Conservation (phyloP, 129 eudicot genomes). For the Flaveria ramosissima region DNA sequence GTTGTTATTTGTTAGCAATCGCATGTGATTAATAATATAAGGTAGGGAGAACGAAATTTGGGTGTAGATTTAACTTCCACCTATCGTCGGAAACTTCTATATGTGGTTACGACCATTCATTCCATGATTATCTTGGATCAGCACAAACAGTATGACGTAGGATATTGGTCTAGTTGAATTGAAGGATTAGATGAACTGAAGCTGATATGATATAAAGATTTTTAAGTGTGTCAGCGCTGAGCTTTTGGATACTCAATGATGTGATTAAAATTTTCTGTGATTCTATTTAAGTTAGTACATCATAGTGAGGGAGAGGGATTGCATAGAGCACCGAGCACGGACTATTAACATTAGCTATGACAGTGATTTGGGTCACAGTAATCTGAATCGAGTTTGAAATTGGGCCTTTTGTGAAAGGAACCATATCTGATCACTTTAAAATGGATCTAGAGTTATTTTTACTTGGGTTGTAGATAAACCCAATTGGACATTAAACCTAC, state of each 20-base stretch:
- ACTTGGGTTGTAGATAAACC: background rate
- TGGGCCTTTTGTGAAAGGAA: conserved; percentile 5
- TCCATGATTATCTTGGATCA: background rate
- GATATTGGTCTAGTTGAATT: background rate
- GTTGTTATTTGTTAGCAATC: conserved; percentile 16
- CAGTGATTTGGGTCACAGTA: conserved; percentile 6
- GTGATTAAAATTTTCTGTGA: background rate
- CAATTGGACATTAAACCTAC: conserved; percentile 1
- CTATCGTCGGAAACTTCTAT: background rate
- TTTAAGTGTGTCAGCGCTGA: conserved; percentile 2
- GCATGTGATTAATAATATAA: background rate
- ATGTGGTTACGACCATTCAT: background rate
- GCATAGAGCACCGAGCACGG: too few species aligned
- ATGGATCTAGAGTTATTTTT: background rate
- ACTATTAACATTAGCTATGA: background rate
- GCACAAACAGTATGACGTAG: background rate
- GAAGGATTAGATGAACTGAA: conserved; percentile 15
- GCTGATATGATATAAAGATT: background rate
- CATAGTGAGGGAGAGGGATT: background rate
- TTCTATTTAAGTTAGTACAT: background rate
- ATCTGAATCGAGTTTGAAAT: conserved; percentile 2
- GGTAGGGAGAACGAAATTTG: background rate
- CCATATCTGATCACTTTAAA: background rate
- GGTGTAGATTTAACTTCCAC: background rate
- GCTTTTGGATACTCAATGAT: background rate